Conservation (phyloP, 1,139 yeast genomes). For the Yamadazyma triangularis region DNA sequence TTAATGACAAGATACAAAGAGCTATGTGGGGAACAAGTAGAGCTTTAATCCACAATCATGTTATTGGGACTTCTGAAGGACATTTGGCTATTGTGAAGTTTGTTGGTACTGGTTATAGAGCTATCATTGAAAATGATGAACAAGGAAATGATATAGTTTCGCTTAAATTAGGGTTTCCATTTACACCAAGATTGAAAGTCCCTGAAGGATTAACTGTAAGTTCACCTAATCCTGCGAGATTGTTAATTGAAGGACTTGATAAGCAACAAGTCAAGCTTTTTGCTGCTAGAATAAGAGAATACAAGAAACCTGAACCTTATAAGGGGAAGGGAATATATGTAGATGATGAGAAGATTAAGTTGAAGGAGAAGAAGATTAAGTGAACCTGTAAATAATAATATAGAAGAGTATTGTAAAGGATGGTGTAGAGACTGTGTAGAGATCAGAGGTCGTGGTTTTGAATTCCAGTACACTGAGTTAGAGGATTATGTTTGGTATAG, state of each 20-base stretch:
- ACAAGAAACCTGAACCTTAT: constrained; percentile 96
- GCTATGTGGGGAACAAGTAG: constrained; percentile 96
- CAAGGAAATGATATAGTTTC: constrained; percentile 59
- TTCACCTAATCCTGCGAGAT: constrained; percentile 84
- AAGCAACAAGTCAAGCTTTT: constrained; percentile 83
- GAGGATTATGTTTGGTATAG: too few species aligned
- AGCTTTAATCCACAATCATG: constrained; percentile 68
- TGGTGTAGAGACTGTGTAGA: too few species aligned
- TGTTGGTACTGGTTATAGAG: constrained; percentile 97
- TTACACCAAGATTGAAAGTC: constrained; percentile 68
- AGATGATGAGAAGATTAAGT: constrained; percentile 82
- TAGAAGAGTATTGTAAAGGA: too few species aligned
- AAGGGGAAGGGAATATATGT: constrained; percentile 97
- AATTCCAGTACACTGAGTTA: too few species aligned
- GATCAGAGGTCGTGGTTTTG: too few species aligned
- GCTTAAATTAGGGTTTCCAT: constrained; percentile 70
- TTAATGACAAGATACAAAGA: constrained; percentile 62
- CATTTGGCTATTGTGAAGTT: constrained; percentile 83
- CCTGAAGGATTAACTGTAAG: constrained; percentile 74
- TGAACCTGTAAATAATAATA: constrained; percentile 23
- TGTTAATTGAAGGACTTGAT: constrained; percentile 81
- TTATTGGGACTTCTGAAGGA: constrained; percentile 89
- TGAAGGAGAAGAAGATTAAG: constrained; percentile 92
- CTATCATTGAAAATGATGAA: constrained; percentile 48
- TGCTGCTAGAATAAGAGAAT: constrained; percentile 83